Evolutionary conservation across 192 early-diverging fungal genomes (phyloP).

Genomic region (Phycomyces blakesleeanus): DNA sequence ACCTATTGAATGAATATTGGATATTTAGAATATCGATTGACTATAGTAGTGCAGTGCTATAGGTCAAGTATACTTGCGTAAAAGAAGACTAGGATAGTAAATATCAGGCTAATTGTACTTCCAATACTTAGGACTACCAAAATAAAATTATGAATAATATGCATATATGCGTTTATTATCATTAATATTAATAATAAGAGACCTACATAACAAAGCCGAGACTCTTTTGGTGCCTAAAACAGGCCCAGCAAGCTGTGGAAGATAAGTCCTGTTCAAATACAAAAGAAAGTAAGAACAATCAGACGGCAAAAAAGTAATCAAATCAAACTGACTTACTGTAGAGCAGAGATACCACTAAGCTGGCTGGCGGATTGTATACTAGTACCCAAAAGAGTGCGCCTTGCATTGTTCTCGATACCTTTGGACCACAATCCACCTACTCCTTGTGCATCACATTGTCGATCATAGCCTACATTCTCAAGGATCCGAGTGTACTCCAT

Average conservation of each 20-base stretch:
- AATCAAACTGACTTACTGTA: constrained; percentile 46
- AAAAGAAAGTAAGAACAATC: background rate
- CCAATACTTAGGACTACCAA: constrained; percentile 61
- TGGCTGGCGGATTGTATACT: constrained; percentile 61
- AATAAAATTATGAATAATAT: constrained; percentile 12
- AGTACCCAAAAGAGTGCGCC: constrained; percentile 49
- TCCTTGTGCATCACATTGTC: constrained; percentile 40
- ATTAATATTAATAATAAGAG: too few species aligned
- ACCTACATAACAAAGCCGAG: constrained; percentile 22
- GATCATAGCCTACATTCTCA: constrained; percentile 48
- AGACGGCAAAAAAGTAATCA: background rate
- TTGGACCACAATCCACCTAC: constrained; percentile 41
- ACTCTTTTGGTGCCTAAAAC: background rate
- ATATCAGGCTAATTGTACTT: constrained; percentile 69
- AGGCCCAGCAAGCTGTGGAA: constrained; percentile 4
- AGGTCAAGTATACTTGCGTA: constrained; percentile 17
- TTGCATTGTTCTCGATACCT: constrained; percentile 46
- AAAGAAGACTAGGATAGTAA: constrained; percentile 73
- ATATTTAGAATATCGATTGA: constrained; percentile 9
- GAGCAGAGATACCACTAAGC: constrained; percentile 72
- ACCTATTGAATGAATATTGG: constrained; percentile 35
- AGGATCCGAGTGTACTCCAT: constrained; percentile 58
- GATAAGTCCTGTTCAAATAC: background rate
- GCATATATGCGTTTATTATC: too few species aligned
- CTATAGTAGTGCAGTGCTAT: background rate